These are phyloP conservation scores for Xerophyta viscosa DNA, from an alignment of 106 monocot genomes.

Conservation along the genomic window DNA sequence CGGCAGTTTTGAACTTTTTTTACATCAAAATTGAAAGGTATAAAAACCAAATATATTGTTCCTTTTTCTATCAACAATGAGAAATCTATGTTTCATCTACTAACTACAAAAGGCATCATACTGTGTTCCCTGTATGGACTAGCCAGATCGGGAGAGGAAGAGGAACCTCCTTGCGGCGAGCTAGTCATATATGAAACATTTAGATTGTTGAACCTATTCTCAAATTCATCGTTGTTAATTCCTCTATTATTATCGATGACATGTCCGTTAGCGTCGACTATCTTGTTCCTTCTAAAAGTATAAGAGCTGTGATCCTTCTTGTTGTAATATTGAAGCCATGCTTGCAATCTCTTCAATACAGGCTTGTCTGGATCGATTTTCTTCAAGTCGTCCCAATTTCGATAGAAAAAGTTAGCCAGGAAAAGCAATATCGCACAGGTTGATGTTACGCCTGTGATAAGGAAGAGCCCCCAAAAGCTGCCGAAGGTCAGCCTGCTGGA, in stretches of 20 bases:
- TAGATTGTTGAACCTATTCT: too few species aligned
- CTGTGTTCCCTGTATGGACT: too few species aligned
- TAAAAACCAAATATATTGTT: too few species aligned
- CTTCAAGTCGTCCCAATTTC: constrained; percentile 19
- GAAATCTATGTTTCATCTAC: too few species aligned
- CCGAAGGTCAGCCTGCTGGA: constrained; percentile 7
- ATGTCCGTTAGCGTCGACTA: background rate
- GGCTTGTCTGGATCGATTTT: background rate
- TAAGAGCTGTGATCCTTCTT: constrained; percentile 10
- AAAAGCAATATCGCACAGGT: constrained; percentile 9
- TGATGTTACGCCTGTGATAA: constrained; percentile 10
- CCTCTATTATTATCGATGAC: background rate
- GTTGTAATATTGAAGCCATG: constrained; percentile 9
- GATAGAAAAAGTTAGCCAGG: constrained; percentile 9
- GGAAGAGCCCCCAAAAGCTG: constrained; percentile 20
- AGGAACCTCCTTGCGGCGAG: too few species aligned
- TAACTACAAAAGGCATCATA: too few species aligned
- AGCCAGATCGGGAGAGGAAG: too few species aligned
- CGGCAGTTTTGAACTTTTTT: too few species aligned
- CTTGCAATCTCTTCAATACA: constrained; percentile 11
- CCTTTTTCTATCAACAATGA: too few species aligned
- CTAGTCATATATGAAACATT: too few species aligned
- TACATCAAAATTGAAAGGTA: too few species aligned
- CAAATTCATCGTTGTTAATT: background rate
- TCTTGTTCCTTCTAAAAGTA: constrained; percentile 13